Evolutionary conservation across 345 rosid species (phyloP).

Genomic region (Moringa oleifera): DNA sequence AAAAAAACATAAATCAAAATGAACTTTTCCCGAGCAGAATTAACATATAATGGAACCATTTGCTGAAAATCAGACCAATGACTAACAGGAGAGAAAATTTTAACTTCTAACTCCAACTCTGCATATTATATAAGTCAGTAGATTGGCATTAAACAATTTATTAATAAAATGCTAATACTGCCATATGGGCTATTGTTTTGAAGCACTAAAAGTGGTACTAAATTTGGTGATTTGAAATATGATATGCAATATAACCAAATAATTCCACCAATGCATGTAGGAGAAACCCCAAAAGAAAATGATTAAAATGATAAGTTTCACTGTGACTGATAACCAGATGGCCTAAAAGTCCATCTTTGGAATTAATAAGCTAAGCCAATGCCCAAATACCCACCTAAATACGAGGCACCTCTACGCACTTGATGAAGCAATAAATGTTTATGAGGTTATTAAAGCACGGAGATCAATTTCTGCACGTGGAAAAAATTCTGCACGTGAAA

Average conservation of each 20-base stretch:
- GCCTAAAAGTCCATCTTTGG: too few relatives aligned
- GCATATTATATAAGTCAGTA: neutral
- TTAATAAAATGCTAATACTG: neutral
- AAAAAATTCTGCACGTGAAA: too few relatives aligned
- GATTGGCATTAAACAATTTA: neutral
- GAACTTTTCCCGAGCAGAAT: neutral
- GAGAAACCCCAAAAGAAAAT: neutral
- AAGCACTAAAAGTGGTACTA: conserved; percentile 6
- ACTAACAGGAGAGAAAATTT: too few relatives aligned
- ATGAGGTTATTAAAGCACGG: neutral
- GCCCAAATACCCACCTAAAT: too few relatives aligned
- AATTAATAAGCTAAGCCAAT: neutral
- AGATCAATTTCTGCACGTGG: too few relatives aligned
- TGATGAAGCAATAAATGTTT: neutral
- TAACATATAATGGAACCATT: neutral
- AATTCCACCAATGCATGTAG: conserved; percentile 5
- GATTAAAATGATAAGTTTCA: conserved; percentile 2
- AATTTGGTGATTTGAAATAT: neutral
- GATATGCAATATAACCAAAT: neutral
- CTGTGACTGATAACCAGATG: neutral
- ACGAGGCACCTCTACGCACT: neutral
- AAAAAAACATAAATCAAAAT: too few relatives aligned
- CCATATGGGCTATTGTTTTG: neutral
- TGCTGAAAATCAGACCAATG: neutral
- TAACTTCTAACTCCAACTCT: neutral